Evolutionary conservation across 2,329 filamentous ascomycete genomes (phyloP), one percentile per base, ranked within the genome.

Genomic region (Trichothecium sympodiale): DNA sequence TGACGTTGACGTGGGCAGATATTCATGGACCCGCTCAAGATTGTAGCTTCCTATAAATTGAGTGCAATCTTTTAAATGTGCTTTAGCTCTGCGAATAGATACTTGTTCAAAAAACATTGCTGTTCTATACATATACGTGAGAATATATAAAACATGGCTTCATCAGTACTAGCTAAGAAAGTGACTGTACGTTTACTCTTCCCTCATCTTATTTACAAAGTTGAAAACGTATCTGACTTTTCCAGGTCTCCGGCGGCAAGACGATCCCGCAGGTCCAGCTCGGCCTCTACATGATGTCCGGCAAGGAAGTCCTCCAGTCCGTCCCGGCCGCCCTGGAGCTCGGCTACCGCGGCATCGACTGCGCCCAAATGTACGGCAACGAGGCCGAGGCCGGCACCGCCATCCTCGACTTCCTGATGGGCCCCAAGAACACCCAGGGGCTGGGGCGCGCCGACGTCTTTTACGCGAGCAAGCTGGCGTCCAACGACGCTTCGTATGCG

Each of bases 391-490:
- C 78, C 12, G 83, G 83, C 2, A 60, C 65, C 23, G 78, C 80
- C 8, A 80, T 91, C 42, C 53, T 54, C 3, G 59, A 65, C 15
- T 83, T 72, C 45, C 57, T 83, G 4, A 48, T 56, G 27, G 59
- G 61, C 35, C 59, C 58, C 3, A 57, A 60, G 10, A 74, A 74
- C 42, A 60, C 55, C 0, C 47, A 62, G 0, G 65, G 61, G 0
- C 53, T 86, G 18, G 69, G 64, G 43, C 71, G 84, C 5, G 71
- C 78, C 38, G 77, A 88, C 48, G 64, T 91, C 36, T 84, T 84
- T 56, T 88, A 84, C 54, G 91, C 84, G 1, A 81, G 79, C 26
- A 93, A 91, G 61, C 67, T 91, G 12, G 76, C 75, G 2, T 75
- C 68, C 39, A 83, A 78, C 50, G 61, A 60, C 46, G 65, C 65